phyloP scores from a whole-genome alignment of 371 early-diverging fungal genomes.

The Choanephora cucurbitarum region DNA sequence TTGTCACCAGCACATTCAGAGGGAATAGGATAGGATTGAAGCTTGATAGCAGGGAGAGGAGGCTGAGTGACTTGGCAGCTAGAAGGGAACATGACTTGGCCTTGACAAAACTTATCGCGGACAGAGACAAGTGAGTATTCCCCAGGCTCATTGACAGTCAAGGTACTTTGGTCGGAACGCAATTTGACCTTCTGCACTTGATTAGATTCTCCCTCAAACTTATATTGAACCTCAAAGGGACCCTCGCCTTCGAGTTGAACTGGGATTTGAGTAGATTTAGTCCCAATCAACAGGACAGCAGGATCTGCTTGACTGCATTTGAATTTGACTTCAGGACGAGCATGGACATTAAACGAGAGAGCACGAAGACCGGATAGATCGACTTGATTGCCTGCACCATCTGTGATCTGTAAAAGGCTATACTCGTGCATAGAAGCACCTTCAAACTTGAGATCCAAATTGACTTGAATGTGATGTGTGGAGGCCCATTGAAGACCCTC shows the following conservation, averaged over 20 bases:
- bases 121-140: conserved; percentile 40
- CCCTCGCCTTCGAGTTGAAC: conserved; percentile 34
- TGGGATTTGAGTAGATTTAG: conserved; percentile 31
- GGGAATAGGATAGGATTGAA: conserved; percentile 43
- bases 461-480: conserved; percentile 26
- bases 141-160: conserved; percentile 37
- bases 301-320: conserved; percentile 39
- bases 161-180: neutral
- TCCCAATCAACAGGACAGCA: conserved; percentile 38
- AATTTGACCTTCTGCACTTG: neutral
- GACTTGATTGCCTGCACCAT: conserved; percentile 48
- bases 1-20: conserved; percentile 49
- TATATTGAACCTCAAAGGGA: conserved; percentile 37
- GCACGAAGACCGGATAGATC: conserved; percentile 16
- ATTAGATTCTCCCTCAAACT: conserved; percentile 11
- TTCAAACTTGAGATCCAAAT: conserved; percentile 36
- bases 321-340: conserved; percentile 39
- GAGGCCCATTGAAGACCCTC: conserved; percentile 41
- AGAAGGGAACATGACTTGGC: conserved; percentile 45
- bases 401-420: conserved; percentile 29
- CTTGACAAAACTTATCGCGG: conserved; percentile 39
- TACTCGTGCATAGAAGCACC: conserved; percentile 30
- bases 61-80: conserved; percentile 48
- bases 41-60: conserved; percentile 34
- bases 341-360: conserved; percentile 33